These are phyloP conservation scores for Podila epigama DNA, from an alignment of 192 early-diverging fungal genomes.

Conservation along the genomic window DNA sequence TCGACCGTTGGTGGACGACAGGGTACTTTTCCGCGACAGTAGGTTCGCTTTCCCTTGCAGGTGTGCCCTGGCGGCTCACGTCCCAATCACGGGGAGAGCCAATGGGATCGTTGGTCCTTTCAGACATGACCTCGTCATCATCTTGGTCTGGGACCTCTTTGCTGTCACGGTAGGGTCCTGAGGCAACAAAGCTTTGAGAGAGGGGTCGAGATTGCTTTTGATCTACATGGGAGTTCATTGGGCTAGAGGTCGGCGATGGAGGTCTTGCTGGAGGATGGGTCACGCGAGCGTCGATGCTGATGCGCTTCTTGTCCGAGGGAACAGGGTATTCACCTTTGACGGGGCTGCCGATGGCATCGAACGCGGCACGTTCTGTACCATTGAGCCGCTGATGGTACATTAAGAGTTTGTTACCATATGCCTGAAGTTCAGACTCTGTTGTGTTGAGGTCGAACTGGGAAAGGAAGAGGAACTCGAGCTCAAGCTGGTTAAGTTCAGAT, in stretches of 20 bases:
- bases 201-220: conserved; percentile 5
- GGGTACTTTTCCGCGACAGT: conserved; percentile 8
- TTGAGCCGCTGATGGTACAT: conserved; percentile 50
- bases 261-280: neutral
- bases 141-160: conserved; percentile 33
- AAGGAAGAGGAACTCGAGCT: conserved; percentile 77
- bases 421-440: conserved; percentile 64
- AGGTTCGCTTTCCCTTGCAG: conserved; percentile 5
- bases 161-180: conserved; percentile 40
- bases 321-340: conserved; percentile 37
- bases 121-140: conserved; percentile 47
- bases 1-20: conserved; percentile 27
- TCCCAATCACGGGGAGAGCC: conserved; percentile 28
- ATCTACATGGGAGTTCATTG: neutral
- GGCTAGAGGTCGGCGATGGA: neutral
- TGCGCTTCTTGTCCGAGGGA: conserved; percentile 27
- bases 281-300: conserved; percentile 15
- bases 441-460: conserved; percentile 76
- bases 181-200: conserved; percentile 10
- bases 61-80: conserved; percentile 16
- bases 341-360: conserved; percentile 32
- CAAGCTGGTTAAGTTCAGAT: conserved; percentile 75
- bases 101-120: conserved; percentile 14
- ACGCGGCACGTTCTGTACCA: conserved; percentile 29
- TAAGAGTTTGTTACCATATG: conserved; percentile 67